phyloP scores from a whole-genome alignment of 1,284 basidiomycete genomes.

The Papiliotrema nemorosa region DNA sequence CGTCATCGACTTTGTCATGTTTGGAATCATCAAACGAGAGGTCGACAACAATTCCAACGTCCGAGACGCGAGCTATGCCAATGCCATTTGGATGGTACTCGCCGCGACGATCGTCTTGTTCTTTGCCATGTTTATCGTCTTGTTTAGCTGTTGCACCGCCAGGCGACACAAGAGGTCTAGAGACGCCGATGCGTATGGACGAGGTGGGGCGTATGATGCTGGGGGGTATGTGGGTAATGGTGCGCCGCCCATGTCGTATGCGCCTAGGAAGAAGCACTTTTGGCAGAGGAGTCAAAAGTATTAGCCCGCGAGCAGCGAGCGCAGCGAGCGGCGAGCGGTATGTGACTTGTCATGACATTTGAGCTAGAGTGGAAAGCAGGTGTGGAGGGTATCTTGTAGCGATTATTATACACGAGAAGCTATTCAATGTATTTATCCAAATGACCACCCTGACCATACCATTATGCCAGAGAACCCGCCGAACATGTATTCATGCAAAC shows the following conservation, averaged over 20 bases:
- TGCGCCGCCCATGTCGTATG: constrained; percentile 1
- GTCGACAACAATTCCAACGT: constrained; percentile 23
- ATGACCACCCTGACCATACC: too few species aligned
- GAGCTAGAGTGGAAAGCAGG: too few species aligned
- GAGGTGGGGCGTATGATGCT: background rate
- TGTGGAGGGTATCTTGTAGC: too few species aligned
- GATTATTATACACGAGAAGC: background rate
- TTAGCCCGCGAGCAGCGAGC: background rate
- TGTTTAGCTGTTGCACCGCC: constrained; percentile 33
- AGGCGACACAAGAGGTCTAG: constrained; percentile 13
- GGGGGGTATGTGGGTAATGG: constrained; percentile 8
- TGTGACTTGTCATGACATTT: too few species aligned
- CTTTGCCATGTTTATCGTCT: constrained; percentile 33
- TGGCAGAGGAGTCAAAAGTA: constrained; percentile 1
- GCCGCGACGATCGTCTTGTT: constrained; percentile 39
- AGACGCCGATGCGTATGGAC: background rate
- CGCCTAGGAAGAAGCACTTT: background rate
- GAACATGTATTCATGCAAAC: too few species aligned
- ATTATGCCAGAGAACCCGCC: too few species aligned
- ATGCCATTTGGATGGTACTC: constrained; percentile 41
- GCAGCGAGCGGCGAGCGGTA: too few species aligned
- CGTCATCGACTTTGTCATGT: constrained; percentile 40
- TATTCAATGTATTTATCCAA: too few species aligned
- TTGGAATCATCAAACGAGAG: constrained; percentile 29
- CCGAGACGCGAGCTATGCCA: constrained; percentile 19